These are phyloP conservation scores for Penicillium atrosanguineum DNA, from an alignment of 495 filamentous ascomycete species.

Conservation along the genomic window DNA sequence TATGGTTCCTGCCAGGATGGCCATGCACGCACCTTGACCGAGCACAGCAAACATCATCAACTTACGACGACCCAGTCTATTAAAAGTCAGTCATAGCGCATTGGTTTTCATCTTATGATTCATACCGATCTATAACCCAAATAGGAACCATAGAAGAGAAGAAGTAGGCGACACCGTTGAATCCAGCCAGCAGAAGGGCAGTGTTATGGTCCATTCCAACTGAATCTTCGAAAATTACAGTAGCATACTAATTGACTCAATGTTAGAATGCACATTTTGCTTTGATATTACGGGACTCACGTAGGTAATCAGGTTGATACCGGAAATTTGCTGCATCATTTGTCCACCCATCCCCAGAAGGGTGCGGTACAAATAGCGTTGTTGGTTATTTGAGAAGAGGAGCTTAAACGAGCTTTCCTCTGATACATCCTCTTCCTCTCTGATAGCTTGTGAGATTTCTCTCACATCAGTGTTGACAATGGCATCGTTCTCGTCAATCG, in stretches of 20 bases:
- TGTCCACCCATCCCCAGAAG: constrained; percentile 40
- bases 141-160: constrained; percentile 49
- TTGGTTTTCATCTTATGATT: not conserved
- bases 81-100: constrained; percentile 3
- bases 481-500: constrained; percentile 25
- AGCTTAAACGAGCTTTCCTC: constrained; percentile 26
- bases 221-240: constrained; percentile 35
- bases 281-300: constrained; percentile 13
- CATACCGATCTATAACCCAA: constrained; percentile 47
- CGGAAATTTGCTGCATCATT: constrained; percentile 47
- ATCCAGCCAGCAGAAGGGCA: constrained; percentile 44
- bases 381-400: constrained; percentile 37
- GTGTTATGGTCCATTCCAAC: constrained; percentile 40
- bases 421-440: constrained; percentile 28
- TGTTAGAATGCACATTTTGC: not conserved
- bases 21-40: constrained; percentile 52
- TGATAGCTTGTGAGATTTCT: constrained; percentile 30
- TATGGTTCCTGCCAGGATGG: constrained; percentile 32
- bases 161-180: constrained; percentile 48
- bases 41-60: constrained; percentile 49
- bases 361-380: constrained; percentile 31
- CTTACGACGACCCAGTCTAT: constrained; percentile 43
- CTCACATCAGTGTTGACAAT: constrained; percentile 26
- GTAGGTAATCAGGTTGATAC: constrained; percentile 46
- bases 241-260: constrained; percentile 26